Percentiles rank a stretch among this genome's conserved stretches.
These are phyloP conservation scores for Tolypocladium endophyticum DNA, from an alignment of 2,329 filamentous ascomycete species.

Conservation along the genomic window DNA sequence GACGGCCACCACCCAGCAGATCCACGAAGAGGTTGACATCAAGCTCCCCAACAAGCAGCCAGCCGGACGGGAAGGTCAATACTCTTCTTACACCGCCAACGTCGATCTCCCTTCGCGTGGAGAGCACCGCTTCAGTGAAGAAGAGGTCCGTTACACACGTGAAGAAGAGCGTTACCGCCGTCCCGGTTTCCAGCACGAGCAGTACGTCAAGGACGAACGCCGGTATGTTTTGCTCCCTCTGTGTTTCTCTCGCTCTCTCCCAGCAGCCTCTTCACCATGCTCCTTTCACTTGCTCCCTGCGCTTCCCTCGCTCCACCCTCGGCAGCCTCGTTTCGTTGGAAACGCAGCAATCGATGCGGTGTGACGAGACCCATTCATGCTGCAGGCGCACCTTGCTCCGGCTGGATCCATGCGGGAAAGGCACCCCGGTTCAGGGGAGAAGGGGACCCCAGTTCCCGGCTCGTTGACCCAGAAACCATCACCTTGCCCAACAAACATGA, in stretches of 20 bases:
- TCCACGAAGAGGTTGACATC: slow-evolving; percentile 84
- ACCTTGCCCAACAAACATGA: slow-evolving; percentile 12
- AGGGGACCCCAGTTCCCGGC: slow-evolving; percentile 7
- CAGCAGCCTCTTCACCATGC: slow-evolving; percentile 2
- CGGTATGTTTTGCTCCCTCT: slow-evolving; percentile 32
- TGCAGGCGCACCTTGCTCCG: background rate
- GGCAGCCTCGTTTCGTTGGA: background rate
- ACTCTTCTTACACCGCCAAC: slow-evolving; percentile 61
- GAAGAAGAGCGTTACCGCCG: slow-evolving; percentile 68
- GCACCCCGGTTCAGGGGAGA: slow-evolving; percentile 12
- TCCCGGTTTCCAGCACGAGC: slow-evolving; percentile 52
- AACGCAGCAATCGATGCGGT: background rate
- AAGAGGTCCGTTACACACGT: slow-evolving; percentile 74
- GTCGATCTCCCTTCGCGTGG: slow-evolving; percentile 52
- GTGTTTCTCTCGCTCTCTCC: slow-evolving; percentile 3
- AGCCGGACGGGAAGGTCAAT: slow-evolving; percentile 97
- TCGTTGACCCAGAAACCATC: slow-evolving; percentile 14
- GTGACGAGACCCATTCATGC: background rate
- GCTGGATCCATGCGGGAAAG: slow-evolving; percentile 2
- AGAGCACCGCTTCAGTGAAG: slow-evolving; percentile 59
- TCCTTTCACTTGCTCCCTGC: background rate
- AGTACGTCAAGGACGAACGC: slow-evolving; percentile 38
- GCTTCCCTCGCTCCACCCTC: background rate
- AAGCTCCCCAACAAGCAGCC: slow-evolving; percentile 58
- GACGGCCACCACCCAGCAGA: slow-evolving; percentile 42